phyloP scores from a whole-genome alignment of 129 eudicot species.

The Arctium minus region DNA sequence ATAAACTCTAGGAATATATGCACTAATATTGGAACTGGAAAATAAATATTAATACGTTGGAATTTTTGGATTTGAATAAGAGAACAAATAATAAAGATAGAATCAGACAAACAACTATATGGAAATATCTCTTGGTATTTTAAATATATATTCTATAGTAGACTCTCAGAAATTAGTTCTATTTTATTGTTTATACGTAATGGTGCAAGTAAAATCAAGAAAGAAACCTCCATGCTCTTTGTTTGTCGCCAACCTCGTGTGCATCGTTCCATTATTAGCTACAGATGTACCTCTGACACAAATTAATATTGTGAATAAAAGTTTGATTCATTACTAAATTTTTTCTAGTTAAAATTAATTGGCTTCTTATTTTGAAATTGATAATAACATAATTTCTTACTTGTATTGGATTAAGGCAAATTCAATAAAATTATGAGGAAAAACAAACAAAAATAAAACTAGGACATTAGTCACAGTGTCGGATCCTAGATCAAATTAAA shows the following conservation, averaged over 20 bases:
- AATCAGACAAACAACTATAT: conserved; percentile 20
- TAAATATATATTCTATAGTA: conserved; percentile 5
- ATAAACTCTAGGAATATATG: not conserved
- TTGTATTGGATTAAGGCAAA: not conserved
- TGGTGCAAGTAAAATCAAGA: conserved; percentile 34
- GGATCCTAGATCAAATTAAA: not conserved
- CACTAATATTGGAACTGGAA: not conserved
- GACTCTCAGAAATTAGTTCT: conserved; percentile 1
- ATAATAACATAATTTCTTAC: not conserved
- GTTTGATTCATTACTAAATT: not conserved
- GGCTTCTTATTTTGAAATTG: not conserved
- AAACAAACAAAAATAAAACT: too few relatives aligned
- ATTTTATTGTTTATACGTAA: conserved; percentile 18
- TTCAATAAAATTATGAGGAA: not conserved
- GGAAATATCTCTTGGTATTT: conserved; percentile 16
- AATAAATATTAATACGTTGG: not conserved
- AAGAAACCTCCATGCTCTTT: conserved; percentile 28
- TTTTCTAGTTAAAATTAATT: not conserved
- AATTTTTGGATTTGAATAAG: not conserved
- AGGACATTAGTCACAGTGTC: not conserved
- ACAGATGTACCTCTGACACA: not conserved
- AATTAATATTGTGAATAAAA: not conserved
- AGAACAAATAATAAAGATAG: conserved; percentile 4
- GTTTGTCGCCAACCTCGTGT: conserved; percentile 29
- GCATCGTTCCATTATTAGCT: conserved; percentile 18